Percentiles rank a stretch among this genome's conserved stretches.
phyloP scores from a whole-genome alignment of 331 rosid genomes.

The Malus hybrid region DNA sequence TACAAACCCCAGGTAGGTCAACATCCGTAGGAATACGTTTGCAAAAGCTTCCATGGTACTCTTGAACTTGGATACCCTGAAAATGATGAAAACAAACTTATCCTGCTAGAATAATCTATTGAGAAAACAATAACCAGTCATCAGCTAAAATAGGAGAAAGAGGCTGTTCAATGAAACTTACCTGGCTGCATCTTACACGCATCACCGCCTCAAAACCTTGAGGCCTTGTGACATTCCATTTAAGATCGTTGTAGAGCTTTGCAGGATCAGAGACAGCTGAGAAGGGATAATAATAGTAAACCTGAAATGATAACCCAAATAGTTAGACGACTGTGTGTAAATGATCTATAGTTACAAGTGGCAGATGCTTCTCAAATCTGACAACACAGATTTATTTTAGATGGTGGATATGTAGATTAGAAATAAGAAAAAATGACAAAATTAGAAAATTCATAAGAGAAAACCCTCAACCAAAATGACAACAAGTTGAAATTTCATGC shows the following conservation, averaged over 20 bases:
- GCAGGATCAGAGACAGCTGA: constrained; percentile 93
- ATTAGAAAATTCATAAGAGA: neutral
- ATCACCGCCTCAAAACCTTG: constrained; percentile 99
- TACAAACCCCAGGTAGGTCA: constrained; percentile 88
- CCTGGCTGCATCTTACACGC: constrained; percentile 99
- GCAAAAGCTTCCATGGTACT: constrained; percentile 84
- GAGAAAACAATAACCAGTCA: too few species aligned
- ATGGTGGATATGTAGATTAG: neutral
- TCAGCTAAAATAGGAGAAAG: neutral
- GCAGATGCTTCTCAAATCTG: neutral
- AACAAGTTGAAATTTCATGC: neutral
- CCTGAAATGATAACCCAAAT: constrained; percentile 33
- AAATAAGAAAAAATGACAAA: neutral
- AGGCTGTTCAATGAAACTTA: constrained; percentile 22
- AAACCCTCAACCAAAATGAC: neutral
- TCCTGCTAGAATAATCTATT: neutral
- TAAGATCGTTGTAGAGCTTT: constrained; percentile 93
- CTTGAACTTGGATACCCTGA: constrained; percentile 98
- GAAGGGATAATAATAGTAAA: constrained; percentile 89
- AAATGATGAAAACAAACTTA: constrained; percentile 18
- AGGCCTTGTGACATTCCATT: constrained; percentile 97
- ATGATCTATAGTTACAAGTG: neutral
- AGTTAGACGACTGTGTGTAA: neutral
- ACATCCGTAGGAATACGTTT: constrained; percentile 95
- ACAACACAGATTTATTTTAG: neutral